Conservation (phyloP, 2,329 filamentous ascomycete genomes). For the Ceratocystiopsis minuta region DNA sequence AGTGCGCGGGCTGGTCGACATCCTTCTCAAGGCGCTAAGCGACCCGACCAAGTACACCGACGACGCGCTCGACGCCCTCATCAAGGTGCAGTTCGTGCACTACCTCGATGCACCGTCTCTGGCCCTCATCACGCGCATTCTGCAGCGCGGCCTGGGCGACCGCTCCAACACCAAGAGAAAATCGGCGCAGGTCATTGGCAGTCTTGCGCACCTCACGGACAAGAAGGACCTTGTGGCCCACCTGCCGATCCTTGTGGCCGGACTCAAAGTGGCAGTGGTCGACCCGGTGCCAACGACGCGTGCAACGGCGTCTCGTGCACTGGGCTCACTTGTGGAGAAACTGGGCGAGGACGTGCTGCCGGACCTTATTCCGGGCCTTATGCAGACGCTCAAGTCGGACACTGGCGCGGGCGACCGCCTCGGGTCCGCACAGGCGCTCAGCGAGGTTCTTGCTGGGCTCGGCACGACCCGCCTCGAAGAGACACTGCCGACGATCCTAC, state of each 20-base stretch:
- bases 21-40: slow-evolving; percentile 88
- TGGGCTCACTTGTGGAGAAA: slow-evolving; percentile 95
- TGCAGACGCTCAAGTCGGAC: slow-evolving; percentile 94
- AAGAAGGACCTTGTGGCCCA: slow-evolving; percentile 85
- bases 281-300: slow-evolving; percentile 93
- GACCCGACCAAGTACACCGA: slow-evolving; percentile 96
- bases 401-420: slow-evolving; percentile 90
- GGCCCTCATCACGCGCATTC: slow-evolving; percentile 82
- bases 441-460: slow-evolving; percentile 86
- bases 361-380: slow-evolving; percentile 91
- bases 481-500: slow-evolving; percentile 84
- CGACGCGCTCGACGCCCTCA: slow-evolving; percentile 77
- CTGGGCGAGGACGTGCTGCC: slow-evolving; percentile 91
- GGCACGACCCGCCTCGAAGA: slow-evolving; percentile 88
- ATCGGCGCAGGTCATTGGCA: slow-evolving; percentile 92
- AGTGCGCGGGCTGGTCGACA: slow-evolving; percentile 78
- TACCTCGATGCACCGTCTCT: slow-evolving; percentile 95
- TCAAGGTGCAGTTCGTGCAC: slow-evolving; percentile 96
- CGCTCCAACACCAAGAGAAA: slow-evolving; percentile 92
- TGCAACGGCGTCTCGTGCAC: slow-evolving; percentile 85
- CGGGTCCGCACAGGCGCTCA: slow-evolving; percentile 88
- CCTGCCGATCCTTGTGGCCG: slow-evolving; percentile 79
- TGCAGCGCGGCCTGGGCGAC: slow-evolving; percentile 81
- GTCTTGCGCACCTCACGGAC: slow-evolving; percentile 89
- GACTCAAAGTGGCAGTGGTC: slow-evolving; percentile 73